These are phyloP conservation scores for Malus hybrid DNA, from an alignment of 331 rosid species.

Conservation along the genomic window DNA sequence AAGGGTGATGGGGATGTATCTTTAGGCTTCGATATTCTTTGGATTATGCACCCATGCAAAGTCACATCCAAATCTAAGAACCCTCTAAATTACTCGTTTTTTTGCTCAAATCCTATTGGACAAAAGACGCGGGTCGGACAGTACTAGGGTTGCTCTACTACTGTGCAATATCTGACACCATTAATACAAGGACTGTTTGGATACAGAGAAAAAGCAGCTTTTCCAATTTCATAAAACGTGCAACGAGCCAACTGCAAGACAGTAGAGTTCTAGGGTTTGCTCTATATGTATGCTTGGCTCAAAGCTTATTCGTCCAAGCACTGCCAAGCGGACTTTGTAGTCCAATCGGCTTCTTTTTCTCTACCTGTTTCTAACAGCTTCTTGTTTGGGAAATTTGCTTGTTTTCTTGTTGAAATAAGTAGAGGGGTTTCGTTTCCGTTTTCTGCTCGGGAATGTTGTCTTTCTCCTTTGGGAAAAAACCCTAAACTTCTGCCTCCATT, in stretches of 20 bases:
- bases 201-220: neutral
- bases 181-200: constrained; percentile 15
- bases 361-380: constrained; percentile 11
- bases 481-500: neutral
- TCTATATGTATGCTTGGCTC: constrained; percentile 17
- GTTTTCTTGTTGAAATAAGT: neutral
- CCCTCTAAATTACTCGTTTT: constrained; percentile 13
- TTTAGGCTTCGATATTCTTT: constrained; percentile 25
- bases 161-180: constrained; percentile 16
- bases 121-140: constrained; percentile 16
- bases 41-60: constrained; percentile 32
- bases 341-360: constrained; percentile 47
- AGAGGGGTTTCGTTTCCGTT: constrained; percentile 9
- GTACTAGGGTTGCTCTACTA: constrained; percentile 21
- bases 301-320: constrained; percentile 31
- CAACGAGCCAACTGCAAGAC: neutral
- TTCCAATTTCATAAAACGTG: neutral
- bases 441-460: constrained; percentile 28
- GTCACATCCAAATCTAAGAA: constrained; percentile 41
- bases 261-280: neutral
- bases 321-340: constrained; percentile 34
- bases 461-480: constrained; percentile 40
- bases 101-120: neutral
- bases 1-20: constrained; percentile 29
- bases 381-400: constrained; percentile 23